These are phyloP conservation scores for Amanita molliuscula DNA, from an alignment of 768 basidiomycete genomes.

Conservation along the genomic window DNA sequence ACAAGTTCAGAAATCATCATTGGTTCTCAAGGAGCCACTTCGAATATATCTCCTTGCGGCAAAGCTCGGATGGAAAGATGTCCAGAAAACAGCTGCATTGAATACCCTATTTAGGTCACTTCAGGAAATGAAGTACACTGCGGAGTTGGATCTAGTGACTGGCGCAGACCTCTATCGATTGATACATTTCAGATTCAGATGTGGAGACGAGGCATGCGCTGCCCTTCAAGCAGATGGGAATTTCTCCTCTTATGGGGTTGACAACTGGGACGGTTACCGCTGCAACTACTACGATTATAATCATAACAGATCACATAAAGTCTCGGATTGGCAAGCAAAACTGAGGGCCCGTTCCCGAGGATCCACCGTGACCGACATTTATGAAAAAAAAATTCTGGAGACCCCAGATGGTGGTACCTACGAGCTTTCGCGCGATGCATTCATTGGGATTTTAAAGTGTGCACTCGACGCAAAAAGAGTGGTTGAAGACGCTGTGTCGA, in stretches of 20 bases:
- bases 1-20: background rate
- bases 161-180: conserved; percentile 1
- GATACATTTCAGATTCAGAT: background rate
- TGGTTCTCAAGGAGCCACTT: background rate
- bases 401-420: background rate
- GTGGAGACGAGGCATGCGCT: background rate
- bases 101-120: background rate
- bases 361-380: background rate
- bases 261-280: background rate
- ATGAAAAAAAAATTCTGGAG: too few relatives aligned
- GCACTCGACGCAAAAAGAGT: background rate
- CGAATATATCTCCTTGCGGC: background rate
- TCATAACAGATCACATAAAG: too few relatives aligned
- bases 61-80: background rate
- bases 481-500: background rate
- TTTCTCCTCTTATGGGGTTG: background rate
- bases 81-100: background rate
- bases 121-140: background rate
- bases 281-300: background rate
- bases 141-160: background rate
- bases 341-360: background rate
- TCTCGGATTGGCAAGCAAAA: background rate
- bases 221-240: background rate
- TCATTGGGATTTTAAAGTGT: background rate
- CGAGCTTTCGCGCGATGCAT: background rate